Conservation (phyloP, 2,329 filamentous ascomycete genomes). For the Scedosporium apiospermum region DNA sequence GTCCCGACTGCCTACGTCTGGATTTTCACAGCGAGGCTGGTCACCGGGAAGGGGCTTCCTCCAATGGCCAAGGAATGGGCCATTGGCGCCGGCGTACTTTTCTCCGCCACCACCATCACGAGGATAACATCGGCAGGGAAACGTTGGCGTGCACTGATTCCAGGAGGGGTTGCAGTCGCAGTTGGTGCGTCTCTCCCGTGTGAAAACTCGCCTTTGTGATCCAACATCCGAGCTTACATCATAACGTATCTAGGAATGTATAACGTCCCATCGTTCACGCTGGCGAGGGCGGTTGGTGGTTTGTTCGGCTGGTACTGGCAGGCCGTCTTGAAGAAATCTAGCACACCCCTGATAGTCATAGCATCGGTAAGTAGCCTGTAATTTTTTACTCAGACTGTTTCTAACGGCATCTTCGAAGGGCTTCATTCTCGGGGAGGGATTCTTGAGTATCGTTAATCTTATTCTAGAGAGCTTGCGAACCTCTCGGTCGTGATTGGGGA, state of each 20-base stretch:
- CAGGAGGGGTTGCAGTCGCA: constrained; percentile 90
- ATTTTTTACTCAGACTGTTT: background rate
- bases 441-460: constrained; percentile 86
- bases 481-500: constrained; percentile 33
- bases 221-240: constrained; percentile 2
- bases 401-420: constrained; percentile 37
- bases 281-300: constrained; percentile 79
- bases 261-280: constrained; percentile 90
- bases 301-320: constrained; percentile 68
- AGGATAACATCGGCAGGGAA: constrained; percentile 50
- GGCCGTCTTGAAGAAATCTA: constrained; percentile 38
- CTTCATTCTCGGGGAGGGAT: constrained; percentile 84
- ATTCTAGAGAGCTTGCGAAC: constrained; percentile 67
- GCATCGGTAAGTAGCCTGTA: constrained; percentile 47
- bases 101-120: constrained; percentile 59
- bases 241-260: constrained; percentile 65
- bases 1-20: constrained; percentile 94
- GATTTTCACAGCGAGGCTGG: constrained; percentile 90
- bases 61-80: constrained; percentile 76
- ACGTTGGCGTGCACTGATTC: constrained; percentile 66
- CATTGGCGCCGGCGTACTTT: constrained; percentile 62
- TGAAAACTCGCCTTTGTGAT: background rate
- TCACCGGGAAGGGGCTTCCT: constrained; percentile 83
- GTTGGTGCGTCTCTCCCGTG: constrained; percentile 48
- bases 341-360: constrained; percentile 79